phyloP scores from a whole-genome alignment of 441 rosid species.

The Gossypium davidsonii region DNA sequence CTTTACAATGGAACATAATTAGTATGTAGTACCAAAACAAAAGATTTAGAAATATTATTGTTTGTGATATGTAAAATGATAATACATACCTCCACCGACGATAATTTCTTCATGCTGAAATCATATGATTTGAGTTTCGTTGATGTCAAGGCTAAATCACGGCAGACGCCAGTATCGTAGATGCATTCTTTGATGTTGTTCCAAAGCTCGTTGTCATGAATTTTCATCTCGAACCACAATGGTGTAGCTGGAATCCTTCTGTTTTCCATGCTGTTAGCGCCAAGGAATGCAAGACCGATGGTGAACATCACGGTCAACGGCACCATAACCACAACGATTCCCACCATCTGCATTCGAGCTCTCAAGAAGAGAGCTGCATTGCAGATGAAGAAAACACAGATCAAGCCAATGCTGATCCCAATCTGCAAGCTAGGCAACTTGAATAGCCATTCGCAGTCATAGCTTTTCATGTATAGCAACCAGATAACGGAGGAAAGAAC shows the following conservation, averaged over 20 bases:
- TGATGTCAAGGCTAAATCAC: slow-evolving; percentile 31
- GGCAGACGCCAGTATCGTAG: slow-evolving; percentile 35
- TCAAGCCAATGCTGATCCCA: slow-evolving; percentile 36
- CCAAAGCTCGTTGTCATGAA: slow-evolving; percentile 41
- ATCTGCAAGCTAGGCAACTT: slow-evolving; percentile 47
- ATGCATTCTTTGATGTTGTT: slow-evolving; percentile 56
- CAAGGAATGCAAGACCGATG: slow-evolving; percentile 52
- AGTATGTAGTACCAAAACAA: background rate
- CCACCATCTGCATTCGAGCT: slow-evolving; percentile 39
- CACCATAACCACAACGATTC: slow-evolving; percentile 44
- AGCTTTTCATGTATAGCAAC: slow-evolving; percentile 62
- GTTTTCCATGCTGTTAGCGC: slow-evolving; percentile 46
- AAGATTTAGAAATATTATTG: background rate
- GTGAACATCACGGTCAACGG: slow-evolving; percentile 44
- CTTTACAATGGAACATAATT: slow-evolving; percentile 22
- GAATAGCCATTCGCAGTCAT: slow-evolving; percentile 61
- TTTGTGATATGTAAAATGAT: background rate
- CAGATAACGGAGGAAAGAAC: slow-evolving; percentile 53
- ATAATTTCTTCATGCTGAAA: slow-evolving; percentile 33
- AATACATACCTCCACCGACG: slow-evolving; percentile 46
- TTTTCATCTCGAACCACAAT: slow-evolving; percentile 46
- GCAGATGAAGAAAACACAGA: slow-evolving; percentile 44
- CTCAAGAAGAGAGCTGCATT: slow-evolving; percentile 34
- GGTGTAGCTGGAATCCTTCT: slow-evolving; percentile 46
- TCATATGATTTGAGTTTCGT: slow-evolving; percentile 29